Percentiles rank a stretch among this genome's conserved stretches.
phyloP scores from a whole-genome alignment of 176 grass and related monocot genomes.

The Musa schizocarpa region DNA sequence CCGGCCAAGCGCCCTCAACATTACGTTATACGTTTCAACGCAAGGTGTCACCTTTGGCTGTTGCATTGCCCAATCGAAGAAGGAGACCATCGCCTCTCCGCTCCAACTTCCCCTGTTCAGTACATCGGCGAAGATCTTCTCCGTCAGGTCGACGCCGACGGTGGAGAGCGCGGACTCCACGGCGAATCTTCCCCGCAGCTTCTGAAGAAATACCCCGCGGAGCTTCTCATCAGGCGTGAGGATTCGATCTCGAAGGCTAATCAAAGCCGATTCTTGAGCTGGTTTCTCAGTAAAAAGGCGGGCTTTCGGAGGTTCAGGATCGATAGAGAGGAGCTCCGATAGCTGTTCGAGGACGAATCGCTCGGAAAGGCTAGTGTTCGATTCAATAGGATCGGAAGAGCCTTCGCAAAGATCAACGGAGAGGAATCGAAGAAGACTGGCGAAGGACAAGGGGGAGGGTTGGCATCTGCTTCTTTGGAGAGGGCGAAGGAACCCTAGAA shows the following conservation, averaged over 20 bases:
- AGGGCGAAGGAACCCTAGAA: conserved; percentile 2
- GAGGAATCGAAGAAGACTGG: conserved; percentile 16
- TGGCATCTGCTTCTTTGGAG: background rate
- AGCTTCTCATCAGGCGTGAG: conserved; percentile 53
- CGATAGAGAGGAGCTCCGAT: conserved; percentile 31
- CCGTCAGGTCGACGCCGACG: conserved; percentile 35
- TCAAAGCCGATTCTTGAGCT: background rate
- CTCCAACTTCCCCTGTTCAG: conserved; percentile 42
- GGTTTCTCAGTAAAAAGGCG: background rate
- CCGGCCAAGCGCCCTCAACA: conserved; percentile 62
- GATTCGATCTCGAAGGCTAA: conserved; percentile 19
- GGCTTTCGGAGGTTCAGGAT: conserved; percentile 6
- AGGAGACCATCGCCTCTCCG: conserved; percentile 36
- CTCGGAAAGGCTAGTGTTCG: conserved; percentile 24
- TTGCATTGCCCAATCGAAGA: conserved; percentile 59
- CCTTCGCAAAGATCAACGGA: conserved; percentile 1
- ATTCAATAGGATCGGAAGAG: background rate
- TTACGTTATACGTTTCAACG: conserved; percentile 41
- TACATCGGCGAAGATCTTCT: conserved; percentile 41
- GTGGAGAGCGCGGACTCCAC: conserved; percentile 51
- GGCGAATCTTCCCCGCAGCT: conserved; percentile 28
- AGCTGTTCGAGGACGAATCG: conserved; percentile 54
- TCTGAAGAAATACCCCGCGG: conserved; percentile 76
- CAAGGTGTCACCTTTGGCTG: conserved; percentile 29
- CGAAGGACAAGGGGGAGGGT: background rate